These are phyloP conservation scores for Echinochloa phyllopogon DNA, from an alignment of 176 grass and related monocot species.

Conservation along the genomic window DNA sequence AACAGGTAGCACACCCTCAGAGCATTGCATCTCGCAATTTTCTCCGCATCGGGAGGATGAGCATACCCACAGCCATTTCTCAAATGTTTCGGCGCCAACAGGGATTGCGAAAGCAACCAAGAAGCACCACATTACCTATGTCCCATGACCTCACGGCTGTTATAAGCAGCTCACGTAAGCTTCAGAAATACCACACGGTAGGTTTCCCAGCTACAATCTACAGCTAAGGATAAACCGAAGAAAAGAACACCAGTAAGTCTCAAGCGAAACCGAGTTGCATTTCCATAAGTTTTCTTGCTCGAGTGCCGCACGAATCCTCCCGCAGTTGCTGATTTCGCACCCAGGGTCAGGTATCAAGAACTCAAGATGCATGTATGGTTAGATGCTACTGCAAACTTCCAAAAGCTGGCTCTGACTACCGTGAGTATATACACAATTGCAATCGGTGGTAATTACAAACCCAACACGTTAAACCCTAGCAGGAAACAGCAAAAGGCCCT, in stretches of 20 bases:
- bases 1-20: neutral
- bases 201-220: neutral
- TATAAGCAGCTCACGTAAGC: neutral
- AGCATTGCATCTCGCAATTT: neutral
- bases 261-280: neutral
- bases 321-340: neutral
- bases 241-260: neutral
- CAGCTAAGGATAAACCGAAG: neutral
- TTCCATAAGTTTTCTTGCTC: neutral
- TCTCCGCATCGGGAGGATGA: neutral
- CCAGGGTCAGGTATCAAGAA: neutral
- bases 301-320: neutral
- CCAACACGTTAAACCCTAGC: conserved; percentile 12
- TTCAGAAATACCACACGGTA: neutral
- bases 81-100: neutral
- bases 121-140: neutral
- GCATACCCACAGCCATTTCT: neutral
- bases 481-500: conserved; percentile 8
- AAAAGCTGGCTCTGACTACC: neutral
- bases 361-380: neutral
- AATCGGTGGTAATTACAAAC: conserved; percentile 36
- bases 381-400: neutral
- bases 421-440: conserved; percentile 26
- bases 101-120: neutral
- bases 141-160: neutral